Evolutionary conservation across 345 rosid species (phyloP), one percentile per base, ranked within the genome.

Genomic region (Salix viminalis): DNA sequence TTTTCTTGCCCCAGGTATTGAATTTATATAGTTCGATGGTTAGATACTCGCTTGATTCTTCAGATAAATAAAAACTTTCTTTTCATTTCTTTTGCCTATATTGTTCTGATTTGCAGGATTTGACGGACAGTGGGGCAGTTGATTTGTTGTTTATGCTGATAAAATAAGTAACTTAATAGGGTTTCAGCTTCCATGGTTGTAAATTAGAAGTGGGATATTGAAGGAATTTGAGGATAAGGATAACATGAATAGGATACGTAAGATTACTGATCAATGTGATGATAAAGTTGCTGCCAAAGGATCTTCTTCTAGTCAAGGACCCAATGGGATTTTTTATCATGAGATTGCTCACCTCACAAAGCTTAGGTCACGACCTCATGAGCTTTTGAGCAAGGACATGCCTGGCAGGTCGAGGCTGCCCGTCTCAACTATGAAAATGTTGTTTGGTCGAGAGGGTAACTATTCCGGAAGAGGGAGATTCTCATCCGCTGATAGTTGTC

Each of bases 371-470:
- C 36, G 23, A 11, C 92, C 94, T 28, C 81, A 85, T 79, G 77
- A 73, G 67, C 77, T 54, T 68, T 69, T 88, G 39, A 64, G 82
- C 67, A 73, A 77, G 71, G 58, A 64, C 50, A 46, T 30, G 2
- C 80, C 82, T 19, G 85, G 84, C 2, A 74, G 77, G 73, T 19
- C 48, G 70, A 83, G 72, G 67, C 75, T 77, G 56, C 87, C 87
- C 13, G 91, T 90, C 74, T 85, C 92, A 4, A 84, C 91, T 1
- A 75, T 86, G 61, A 86, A 85, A 72, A 87, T 90, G 92, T 82
- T 90, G 90, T 86, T 74, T 58, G 91, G 90, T 37, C 83, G 94
- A 75, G 94, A 90, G 77, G 79, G 85, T 62, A 90, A 90, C 70
- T 89, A 70, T 67, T 77, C 90, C 0, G 91, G 94, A 30, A 82